phyloP scores from a whole-genome alignment of 176 grass and related monocot genomes.

The Carex littledalei region DNA sequence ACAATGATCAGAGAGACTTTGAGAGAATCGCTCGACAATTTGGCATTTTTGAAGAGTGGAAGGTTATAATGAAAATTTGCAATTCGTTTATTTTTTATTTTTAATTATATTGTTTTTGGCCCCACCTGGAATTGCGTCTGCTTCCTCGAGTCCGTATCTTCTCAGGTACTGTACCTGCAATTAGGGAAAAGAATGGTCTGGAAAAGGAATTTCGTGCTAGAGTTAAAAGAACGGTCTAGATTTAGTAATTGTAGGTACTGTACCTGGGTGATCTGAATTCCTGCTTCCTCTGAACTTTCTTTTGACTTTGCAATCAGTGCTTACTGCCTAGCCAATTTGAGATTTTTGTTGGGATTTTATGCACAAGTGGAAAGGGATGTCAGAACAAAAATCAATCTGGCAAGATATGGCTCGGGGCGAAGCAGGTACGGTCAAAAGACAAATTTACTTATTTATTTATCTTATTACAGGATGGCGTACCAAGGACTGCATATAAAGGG shows the following conservation, averaged over 20 bases:
- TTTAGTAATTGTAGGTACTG: no score
- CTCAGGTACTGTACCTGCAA: no score
- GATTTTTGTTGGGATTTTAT: background rate
- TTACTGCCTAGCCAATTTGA: background rate
- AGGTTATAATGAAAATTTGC: constrained; percentile 43
- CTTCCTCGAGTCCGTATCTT: no score
- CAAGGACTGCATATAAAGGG: constrained; percentile 94
- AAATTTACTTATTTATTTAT: background rate
- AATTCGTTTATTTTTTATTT: background rate
- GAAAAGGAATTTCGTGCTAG: no score
- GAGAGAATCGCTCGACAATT: constrained; percentile 84
- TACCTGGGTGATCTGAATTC: no score
- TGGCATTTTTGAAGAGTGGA: constrained; percentile 99
- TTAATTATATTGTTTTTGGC: background rate
- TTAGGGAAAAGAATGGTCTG: no score
- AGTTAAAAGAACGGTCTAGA: no score
- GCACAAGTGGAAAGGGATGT: background rate
- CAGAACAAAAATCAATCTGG: background rate
- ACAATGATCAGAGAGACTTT: constrained; percentile 65
- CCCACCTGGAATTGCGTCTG: background rate
- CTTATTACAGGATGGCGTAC: constrained; percentile 66
- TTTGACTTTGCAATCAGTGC: background rate
- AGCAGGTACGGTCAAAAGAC: background rate
- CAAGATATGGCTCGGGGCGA: background rate
- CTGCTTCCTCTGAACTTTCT: background rate